Evolutionary conservation across 108 stramenopile genomes (phyloP), one percentile per base, ranked within the genome.

Genomic region (Nitzschia sp.): DNA sequence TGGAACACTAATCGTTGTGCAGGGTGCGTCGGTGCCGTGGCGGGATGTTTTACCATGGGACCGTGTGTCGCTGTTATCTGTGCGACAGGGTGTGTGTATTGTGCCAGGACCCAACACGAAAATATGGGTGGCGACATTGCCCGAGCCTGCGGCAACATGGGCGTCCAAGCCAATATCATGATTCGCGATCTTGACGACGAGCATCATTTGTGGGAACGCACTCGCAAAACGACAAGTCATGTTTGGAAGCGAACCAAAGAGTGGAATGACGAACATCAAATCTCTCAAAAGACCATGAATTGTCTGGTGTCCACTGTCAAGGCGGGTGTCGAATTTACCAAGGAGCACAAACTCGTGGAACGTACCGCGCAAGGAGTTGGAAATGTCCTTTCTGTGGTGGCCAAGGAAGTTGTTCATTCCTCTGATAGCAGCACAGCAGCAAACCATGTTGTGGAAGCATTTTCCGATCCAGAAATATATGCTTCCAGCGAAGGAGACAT

Each of bases 111-210:
- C 19, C 6, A 41, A 11, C 38, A 41, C 13, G 48, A 50, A 50
- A n/a, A n/a, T 21, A 50, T 50, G 48, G 48, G 48, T 21, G 48
- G 48, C 5, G 48, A 50, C 21, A 50, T 50, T 50, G 48, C 48
- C 21, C 48, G 48, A 22, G 48, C 48, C 21, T 50, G 48, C 19
- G 48, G 48, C 4, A 50, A n/a, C 19, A n/a, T 50, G 9, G 55
- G 55, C 5, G 55, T 57, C 21, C 55, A 57, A 57, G 55, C 55
- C 23, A 57, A 57, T 33, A 27, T 57, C 55, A 57, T 57, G 55
- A 15, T 57, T 29, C 55, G 55, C 4, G 55, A 57, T n/a, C 11
- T 57, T 5, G 55, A 57, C 29, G 55, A 50, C 21, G 48, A 50
- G 19, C 48, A 50, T 21, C 9, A 50, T 11, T n/a, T 50, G 4